phyloP scores from a whole-genome alignment of 345 rosid genomes.

The Populus nigra region DNA sequence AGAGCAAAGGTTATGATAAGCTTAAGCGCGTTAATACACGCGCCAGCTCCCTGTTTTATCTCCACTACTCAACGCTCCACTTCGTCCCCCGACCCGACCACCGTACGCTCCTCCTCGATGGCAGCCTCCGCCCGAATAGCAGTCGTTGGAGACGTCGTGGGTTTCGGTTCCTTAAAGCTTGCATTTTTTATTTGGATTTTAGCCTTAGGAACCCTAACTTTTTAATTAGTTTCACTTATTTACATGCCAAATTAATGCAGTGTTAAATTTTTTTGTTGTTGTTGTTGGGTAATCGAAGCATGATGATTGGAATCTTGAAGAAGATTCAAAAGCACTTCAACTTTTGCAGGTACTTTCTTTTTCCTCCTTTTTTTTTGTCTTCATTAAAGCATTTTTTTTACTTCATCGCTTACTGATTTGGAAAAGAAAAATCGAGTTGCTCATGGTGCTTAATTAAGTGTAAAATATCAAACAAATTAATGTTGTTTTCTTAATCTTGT shows the following conservation, averaged over 20 bases:
- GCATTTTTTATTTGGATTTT: not conserved
- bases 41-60: conserved; percentile 3
- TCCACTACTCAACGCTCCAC: not conserved
- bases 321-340: conserved; percentile 76
- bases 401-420: too few relatives aligned
- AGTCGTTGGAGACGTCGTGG: conserved; percentile 62
- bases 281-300: conserved; percentile 43
- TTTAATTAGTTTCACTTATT: not conserved
- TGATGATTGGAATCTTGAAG: conserved; percentile 67
- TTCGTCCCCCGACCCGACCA: conserved; percentile 8
- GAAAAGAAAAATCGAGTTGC: too few relatives aligned
- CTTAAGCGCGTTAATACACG: conserved; percentile 29
- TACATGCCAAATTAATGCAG: not conserved
- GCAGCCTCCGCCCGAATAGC: conserved; percentile 49
- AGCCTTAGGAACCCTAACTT: not conserved
- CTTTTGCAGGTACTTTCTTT: conserved; percentile 47
- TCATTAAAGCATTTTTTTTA: not conserved
- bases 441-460: too few relatives aligned
- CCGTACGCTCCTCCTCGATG: conserved; percentile 29
- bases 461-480: too few relatives aligned
- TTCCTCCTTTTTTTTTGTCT: not conserved
- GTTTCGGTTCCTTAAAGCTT: conserved; percentile 13
- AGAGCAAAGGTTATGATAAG: not conserved
- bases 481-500: too few relatives aligned
- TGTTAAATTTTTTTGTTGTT: not conserved